These are phyloP conservation scores for Cladosporium sp. DNA, from an alignment of 2,329 filamentous ascomycete species.

Conservation along the genomic window DNA sequence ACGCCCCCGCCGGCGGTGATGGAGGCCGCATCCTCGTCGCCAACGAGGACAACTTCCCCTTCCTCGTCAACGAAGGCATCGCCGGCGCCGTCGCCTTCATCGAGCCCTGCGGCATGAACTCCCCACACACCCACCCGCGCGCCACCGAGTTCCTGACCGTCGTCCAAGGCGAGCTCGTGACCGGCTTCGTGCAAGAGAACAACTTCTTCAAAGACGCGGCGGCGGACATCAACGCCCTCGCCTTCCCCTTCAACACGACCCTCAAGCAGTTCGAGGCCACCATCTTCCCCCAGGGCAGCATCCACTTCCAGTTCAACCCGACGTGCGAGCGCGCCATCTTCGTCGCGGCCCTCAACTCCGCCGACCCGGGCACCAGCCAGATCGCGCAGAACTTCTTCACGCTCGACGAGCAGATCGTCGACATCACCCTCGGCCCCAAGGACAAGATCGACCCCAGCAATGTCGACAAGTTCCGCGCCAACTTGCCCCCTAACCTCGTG, in stretches of 20 bases:
- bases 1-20: conserved; percentile 25
- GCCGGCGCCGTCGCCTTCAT: conserved; percentile 36
- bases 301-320: conserved; percentile 48
- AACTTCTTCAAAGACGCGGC: conserved; percentile 32
- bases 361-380: conserved; percentile 40
- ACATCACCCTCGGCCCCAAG: conserved; percentile 32
- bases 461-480: conserved; percentile 11
- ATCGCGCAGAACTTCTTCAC: conserved; percentile 43
- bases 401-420: conserved; percentile 33
- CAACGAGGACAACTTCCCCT: conserved; percentile 37
- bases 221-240: conserved; percentile 16
- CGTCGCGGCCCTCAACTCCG: conserved; percentile 40
- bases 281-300: conserved; percentile 43
- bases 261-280: conserved; percentile 41
- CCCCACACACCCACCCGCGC: conserved; percentile 45
- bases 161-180: conserved; percentile 35
- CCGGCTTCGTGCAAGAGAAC: conserved; percentile 46
- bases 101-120: conserved; percentile 43
- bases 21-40: conserved; percentile 20
- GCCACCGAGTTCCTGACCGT: conserved; percentile 46
- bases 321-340: conserved; percentile 41
- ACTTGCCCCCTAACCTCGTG: conserved; percentile 12
- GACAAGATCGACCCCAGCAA: conserved; percentile 9
- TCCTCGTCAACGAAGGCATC: conserved; percentile 36
- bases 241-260: conserved; percentile 36